Conservation (phyloP, 768 basidiomycete species). For the Mycena venus region DNA sequence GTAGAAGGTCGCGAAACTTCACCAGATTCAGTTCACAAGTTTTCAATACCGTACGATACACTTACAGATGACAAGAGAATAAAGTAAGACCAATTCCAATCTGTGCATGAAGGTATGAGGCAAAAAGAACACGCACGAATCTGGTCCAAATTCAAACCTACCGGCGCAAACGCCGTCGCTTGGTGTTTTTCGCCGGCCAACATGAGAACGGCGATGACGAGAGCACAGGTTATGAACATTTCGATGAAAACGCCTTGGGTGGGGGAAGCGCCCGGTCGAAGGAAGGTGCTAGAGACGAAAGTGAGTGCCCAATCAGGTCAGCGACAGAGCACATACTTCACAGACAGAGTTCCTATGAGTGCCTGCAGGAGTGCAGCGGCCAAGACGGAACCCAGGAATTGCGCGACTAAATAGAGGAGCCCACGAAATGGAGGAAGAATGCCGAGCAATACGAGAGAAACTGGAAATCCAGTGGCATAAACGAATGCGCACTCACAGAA, state of each 20-base stretch:
- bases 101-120: conserved; percentile 43
- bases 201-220: conserved; percentile 78
- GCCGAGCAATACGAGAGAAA: conserved; percentile 71
- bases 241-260: conserved; percentile 79
- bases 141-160: conserved; percentile 40
- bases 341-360: conserved; percentile 66
- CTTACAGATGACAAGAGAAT: conserved; percentile 73
- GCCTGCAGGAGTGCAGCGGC: conserved; percentile 68
- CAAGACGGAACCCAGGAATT: conserved; percentile 70
- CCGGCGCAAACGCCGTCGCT: conserved; percentile 77
- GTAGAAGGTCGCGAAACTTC: conserved; percentile 70
- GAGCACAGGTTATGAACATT: conserved; percentile 74
- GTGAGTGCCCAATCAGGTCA: conserved; percentile 6
- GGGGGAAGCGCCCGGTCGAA: conserved; percentile 60
- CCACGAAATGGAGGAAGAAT: conserved; percentile 68
- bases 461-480: conserved; percentile 8
- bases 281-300: conserved; percentile 55
- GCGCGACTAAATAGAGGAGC: conserved; percentile 71
- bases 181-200: conserved; percentile 79
- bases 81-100: conserved; percentile 76
- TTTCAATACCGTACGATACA: neutral
- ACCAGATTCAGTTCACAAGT: neutral
- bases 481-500: conserved; percentile 47
- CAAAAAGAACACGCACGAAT: neutral
- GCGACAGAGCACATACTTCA: conserved; percentile 57